These are phyloP conservation scores for Ananas comosus DNA, from an alignment of 176 grass and related monocot genomes.

Conservation along the genomic window DNA sequence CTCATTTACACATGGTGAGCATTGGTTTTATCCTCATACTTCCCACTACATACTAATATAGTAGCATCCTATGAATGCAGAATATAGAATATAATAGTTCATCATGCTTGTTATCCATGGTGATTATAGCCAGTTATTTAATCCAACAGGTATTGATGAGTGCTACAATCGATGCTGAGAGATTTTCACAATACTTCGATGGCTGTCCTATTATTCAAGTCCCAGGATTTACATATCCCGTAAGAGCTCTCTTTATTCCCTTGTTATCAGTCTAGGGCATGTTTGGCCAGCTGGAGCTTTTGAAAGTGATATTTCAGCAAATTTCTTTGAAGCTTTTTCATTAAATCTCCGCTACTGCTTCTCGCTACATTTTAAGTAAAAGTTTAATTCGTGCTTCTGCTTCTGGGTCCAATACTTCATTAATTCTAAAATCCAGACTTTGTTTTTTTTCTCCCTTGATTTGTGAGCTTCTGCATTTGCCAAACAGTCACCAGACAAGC, in stretches of 20 bases:
- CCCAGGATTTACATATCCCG: slow-evolving; percentile 88
- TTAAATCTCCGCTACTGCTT: not conserved
- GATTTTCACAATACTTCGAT: slow-evolving; percentile 86
- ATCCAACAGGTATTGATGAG: slow-evolving; percentile 85
- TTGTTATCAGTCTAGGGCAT: not conserved
- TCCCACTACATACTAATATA: not conserved
- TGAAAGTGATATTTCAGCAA: too few relatives aligned
- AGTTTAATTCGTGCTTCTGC: too few relatives aligned
- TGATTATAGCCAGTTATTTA: slow-evolving; percentile 19
- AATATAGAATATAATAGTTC: not conserved
- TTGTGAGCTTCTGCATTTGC: too few relatives aligned
- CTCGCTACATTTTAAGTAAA: too few relatives aligned
- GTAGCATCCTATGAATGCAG: not conserved
- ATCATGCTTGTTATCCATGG: not conserved
- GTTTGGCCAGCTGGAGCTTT: too few relatives aligned
- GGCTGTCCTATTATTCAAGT: slow-evolving; percentile 92
- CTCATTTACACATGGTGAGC: slow-evolving; percentile 69
- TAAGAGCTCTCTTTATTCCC: slow-evolving; percentile 33
- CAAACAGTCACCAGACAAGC: not conserved
- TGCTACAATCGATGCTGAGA: slow-evolving; percentile 80
- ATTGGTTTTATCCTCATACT: slow-evolving; percentile 23
- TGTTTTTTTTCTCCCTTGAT: too few relatives aligned
- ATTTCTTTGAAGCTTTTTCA: not conserved
- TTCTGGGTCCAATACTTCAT: too few relatives aligned
- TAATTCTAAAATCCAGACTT: too few relatives aligned